Conservation (phyloP, 345 rosid species). For the Euphorbia lathyris region DNA sequence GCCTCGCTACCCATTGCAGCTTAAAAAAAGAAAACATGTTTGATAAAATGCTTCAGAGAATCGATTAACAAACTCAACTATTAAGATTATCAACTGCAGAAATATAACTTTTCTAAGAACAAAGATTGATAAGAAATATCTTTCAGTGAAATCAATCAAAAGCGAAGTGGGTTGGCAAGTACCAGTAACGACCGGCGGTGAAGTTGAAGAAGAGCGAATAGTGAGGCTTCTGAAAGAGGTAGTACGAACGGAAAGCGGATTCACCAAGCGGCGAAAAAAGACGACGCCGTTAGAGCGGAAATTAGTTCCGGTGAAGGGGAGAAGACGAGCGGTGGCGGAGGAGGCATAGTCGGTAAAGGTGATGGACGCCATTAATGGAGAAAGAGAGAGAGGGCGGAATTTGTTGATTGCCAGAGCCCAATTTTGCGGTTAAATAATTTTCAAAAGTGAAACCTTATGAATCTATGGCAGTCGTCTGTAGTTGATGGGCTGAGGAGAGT, state of each 20-base stretch:
- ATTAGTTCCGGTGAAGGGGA: slow-evolving; percentile 29
- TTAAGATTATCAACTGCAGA: no score
- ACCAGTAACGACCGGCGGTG: slow-evolving; percentile 5
- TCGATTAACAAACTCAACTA: not conserved
- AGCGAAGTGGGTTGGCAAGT: not conserved
- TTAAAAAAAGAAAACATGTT: slow-evolving; percentile 8
- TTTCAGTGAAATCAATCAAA: not conserved
- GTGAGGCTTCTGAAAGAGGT: slow-evolving; percentile 4
- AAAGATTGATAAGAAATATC: not conserved
- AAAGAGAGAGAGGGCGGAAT: not conserved
- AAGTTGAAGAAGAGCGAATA: not conserved
- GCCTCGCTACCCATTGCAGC: slow-evolving; percentile 38
- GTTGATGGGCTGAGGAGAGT: not conserved
- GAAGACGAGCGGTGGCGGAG: slow-evolving; percentile 36
- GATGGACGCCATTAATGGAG: slow-evolving; percentile 28
- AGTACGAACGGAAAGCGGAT: slow-evolving; percentile 20
- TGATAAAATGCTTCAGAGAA: slow-evolving; percentile 11
- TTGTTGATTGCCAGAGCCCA: not conserved
- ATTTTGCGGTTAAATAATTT: not conserved
- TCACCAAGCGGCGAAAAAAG: slow-evolving; percentile 28
- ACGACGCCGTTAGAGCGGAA: slow-evolving; percentile 1
- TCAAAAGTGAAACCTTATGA: no score
- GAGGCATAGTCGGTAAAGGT: slow-evolving; percentile 43
- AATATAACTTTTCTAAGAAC: no score
- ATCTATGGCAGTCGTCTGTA: not conserved